A percentile compares a stretch with the other conserved stretches of the same genome.
phyloP scores from a whole-genome alignment of 176 grass and related monocot genomes.

The Luzula sylvatica region DNA sequence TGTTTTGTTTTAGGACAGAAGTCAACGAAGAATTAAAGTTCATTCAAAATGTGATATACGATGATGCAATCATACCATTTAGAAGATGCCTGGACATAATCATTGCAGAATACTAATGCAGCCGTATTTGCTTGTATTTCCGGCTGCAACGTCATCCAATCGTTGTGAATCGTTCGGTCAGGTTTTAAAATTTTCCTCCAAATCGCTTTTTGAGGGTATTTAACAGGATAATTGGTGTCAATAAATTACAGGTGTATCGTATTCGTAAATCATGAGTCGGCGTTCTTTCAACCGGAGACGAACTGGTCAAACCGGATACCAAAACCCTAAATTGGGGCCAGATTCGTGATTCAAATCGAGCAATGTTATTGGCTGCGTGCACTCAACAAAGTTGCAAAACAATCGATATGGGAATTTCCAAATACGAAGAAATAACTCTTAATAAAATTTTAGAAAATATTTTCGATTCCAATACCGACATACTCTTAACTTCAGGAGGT shows the following conservation, averaged over 20 bases:
- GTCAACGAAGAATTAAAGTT: no score
- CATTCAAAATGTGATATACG: no score
- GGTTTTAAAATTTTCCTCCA: no score
- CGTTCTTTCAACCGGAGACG: slow-evolving; percentile 87
- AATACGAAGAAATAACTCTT: slow-evolving; percentile 73
- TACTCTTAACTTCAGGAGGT: slow-evolving; percentile 85
- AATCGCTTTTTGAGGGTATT: no score
- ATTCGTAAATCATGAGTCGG: slow-evolving; percentile 52
- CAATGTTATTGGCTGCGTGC: slow-evolving; percentile 77
- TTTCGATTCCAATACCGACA: slow-evolving; percentile 54
- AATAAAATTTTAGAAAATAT: slow-evolving; percentile 49
- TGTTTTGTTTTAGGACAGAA: no score
- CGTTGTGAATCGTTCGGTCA: no score
- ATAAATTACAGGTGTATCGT: slow-evolving; percentile 58
- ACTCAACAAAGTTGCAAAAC: slow-evolving; percentile 69
- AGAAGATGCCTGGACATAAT: no score
- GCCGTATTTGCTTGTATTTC: no score
- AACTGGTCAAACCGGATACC: slow-evolving; percentile 61
- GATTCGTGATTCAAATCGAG: slow-evolving; percentile 93
- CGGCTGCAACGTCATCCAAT: no score
- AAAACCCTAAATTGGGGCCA: slow-evolving; percentile 58
- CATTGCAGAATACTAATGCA: no score
- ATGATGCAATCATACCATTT: no score
- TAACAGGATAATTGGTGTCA: no score
- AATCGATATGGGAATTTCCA: slow-evolving; percentile 77